Conservation (phyloP, 495 filamentous ascomycete species). For the Penicillium fimorum region DNA sequence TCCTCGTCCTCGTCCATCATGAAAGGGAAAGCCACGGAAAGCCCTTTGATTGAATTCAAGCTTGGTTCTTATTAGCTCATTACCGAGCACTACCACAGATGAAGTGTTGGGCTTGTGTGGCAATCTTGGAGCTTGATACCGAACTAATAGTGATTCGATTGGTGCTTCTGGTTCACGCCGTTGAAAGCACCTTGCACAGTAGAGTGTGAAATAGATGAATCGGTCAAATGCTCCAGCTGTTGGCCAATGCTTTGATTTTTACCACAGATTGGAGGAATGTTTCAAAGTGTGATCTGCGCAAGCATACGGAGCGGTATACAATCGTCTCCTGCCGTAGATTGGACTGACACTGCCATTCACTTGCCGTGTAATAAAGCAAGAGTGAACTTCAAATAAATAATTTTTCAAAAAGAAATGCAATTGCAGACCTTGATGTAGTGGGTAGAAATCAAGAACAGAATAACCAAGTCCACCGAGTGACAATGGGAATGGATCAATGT, state of each 20-base stretch:
- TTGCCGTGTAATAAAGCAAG: neutral
- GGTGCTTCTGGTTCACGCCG: neutral
- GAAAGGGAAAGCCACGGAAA: neutral
- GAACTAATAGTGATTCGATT: neutral
- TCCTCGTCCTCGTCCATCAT: constrained; percentile 43
- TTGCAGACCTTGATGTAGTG: neutral
- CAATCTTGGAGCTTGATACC: neutral
- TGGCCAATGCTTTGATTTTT: neutral
- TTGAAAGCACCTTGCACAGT: neutral
- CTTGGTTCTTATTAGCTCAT: constrained; percentile 26
- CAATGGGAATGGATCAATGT: constrained; percentile 20
- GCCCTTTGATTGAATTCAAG: constrained; percentile 3
- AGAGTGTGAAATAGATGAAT: neutral
- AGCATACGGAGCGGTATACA: constrained; percentile 4
- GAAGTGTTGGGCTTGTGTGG: neutral
- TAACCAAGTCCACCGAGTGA: neutral
- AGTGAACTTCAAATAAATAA: neutral
- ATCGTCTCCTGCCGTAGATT: constrained; percentile 4
- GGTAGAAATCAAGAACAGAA: neutral
- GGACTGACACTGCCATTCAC: neutral
- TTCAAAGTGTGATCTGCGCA: neutral
- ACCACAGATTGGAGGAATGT: neutral
- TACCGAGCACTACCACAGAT: constrained; percentile 1
- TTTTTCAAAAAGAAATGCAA: neutral
- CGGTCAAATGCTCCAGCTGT: constrained; percentile 3